Conservation (phyloP, 129 eudicot species). For the Saussurea involucrata region DNA sequence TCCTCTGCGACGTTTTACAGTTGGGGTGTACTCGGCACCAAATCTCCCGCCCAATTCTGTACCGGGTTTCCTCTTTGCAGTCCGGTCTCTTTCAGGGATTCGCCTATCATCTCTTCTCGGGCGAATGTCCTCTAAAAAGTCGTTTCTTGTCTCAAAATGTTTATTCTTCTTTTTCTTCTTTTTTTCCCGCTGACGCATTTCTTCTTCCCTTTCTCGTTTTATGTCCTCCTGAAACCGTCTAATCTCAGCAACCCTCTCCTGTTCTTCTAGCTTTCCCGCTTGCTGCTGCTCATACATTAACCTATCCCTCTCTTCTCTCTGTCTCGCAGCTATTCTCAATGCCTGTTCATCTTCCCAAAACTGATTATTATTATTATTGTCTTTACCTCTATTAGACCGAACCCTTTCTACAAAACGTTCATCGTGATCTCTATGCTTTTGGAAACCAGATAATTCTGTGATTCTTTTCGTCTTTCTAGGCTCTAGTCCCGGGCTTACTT, state of each 20-base stretch:
- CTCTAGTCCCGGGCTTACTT: slow-evolving; percentile 57
- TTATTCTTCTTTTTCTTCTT: slow-evolving; percentile 76
- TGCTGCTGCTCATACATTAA: slow-evolving; percentile 35
- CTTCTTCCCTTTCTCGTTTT: slow-evolving; percentile 80
- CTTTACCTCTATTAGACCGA: slow-evolving; percentile 20
- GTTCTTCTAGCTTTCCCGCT: slow-evolving; percentile 53
- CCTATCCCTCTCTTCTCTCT: slow-evolving; percentile 43
- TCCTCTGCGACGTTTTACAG: slow-evolving; percentile 82
- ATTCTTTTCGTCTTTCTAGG: slow-evolving; percentile 70
- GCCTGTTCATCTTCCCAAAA: slow-evolving; percentile 57
- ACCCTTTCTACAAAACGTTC: slow-evolving; percentile 37
- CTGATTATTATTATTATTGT: slow-evolving; percentile 33
- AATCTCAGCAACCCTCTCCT: slow-evolving; percentile 54
- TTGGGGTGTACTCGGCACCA: slow-evolving; percentile 48
- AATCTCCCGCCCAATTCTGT: slow-evolving; percentile 47
- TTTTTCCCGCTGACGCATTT: slow-evolving; percentile 49
- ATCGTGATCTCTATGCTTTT: slow-evolving; percentile 35
- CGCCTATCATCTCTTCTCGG: slow-evolving; percentile 61
- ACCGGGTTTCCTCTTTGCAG: slow-evolving; percentile 49
- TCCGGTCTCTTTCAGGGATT: slow-evolving; percentile 53
- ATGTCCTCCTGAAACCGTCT: slow-evolving; percentile 67
- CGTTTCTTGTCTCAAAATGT: slow-evolving; percentile 40
- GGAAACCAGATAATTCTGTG: slow-evolving; percentile 59
- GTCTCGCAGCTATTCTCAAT: slow-evolving; percentile 47
- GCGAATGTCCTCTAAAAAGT: slow-evolving; percentile 55